These are phyloP conservation scores for Metschnikowia anglica DNA, from an alignment of 805 yeast species.

Conservation along the genomic window DNA sequence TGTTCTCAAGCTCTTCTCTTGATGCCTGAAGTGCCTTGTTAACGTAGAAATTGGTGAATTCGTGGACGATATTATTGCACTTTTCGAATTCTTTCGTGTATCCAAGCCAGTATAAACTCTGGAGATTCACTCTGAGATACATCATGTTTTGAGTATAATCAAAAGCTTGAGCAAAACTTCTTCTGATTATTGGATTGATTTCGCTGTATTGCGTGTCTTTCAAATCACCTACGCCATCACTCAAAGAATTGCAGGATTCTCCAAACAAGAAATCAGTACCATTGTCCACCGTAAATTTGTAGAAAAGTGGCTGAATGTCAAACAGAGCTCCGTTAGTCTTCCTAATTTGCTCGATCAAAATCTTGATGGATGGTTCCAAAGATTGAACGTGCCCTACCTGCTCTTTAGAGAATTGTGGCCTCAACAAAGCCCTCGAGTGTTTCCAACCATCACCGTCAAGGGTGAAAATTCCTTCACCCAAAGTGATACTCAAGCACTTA, in stretches of 20 bases:
- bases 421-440: constrained; percentile 35
- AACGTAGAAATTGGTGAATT: constrained; percentile 35
- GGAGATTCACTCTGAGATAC: constrained; percentile 14
- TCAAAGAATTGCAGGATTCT: constrained; percentile 18
- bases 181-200: constrained; percentile 12
- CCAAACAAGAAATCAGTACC: constrained; percentile 22
- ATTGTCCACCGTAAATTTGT: constrained; percentile 20
- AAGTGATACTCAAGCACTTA: constrained; percentile 30
- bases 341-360: constrained; percentile 26
- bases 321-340: constrained; percentile 9
- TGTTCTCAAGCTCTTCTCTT: constrained; percentile 30
- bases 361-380: constrained; percentile 33
- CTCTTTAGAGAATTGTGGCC: constrained; percentile 42
- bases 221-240: constrained; percentile 12
- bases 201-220: not conserved
- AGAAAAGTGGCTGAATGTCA: constrained; percentile 20
- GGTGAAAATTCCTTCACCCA: constrained; percentile 42
- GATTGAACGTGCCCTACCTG: constrained; percentile 36
- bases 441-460: constrained; percentile 42
- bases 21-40: constrained; percentile 33
- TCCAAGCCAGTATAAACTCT: constrained; percentile 17
- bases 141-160: constrained; percentile 17
- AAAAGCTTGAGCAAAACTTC: constrained; percentile 17
- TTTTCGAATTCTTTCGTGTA: constrained; percentile 12
- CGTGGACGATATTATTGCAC: constrained; percentile 17